These are phyloP conservation scores for Aspergillus fijiensis DNA, from an alignment of 2,329 filamentous ascomycete species.

Conservation along the genomic window DNA sequence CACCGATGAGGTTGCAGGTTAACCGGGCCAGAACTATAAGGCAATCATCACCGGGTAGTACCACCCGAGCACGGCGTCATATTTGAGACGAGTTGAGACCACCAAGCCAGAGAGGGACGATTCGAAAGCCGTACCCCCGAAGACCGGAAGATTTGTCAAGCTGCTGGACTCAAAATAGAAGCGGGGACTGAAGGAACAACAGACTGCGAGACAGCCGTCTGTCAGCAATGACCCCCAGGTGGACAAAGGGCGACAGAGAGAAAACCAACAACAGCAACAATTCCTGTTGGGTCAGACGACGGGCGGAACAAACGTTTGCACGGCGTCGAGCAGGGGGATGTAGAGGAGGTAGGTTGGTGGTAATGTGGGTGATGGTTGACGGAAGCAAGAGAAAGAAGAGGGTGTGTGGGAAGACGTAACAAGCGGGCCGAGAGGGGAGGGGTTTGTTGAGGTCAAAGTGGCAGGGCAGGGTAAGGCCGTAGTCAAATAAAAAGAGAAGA, in stretches of 20 bases:
- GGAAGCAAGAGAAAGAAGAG: conserved; percentile 6
- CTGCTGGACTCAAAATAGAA: conserved; percentile 1
- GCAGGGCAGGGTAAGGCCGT: conserved; percentile 14
- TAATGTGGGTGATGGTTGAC: not conserved
- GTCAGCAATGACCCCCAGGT: not conserved
- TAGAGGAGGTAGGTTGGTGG: no score
- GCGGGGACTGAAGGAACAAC: not conserved
- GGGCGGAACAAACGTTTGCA: conserved; percentile 29
- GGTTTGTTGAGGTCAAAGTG: conserved; percentile 19
- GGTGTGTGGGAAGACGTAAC: conserved; percentile 11
- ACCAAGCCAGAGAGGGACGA: conserved; percentile 18
- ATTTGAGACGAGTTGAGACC: conserved; percentile 27
- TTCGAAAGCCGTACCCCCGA: conserved; percentile 14
- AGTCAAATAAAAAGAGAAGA: conserved; percentile 13
- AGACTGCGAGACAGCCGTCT: not conserved
- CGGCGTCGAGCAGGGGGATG: conserved; percentile 22
- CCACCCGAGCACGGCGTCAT: conserved; percentile 39
- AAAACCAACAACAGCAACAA: not conserved
- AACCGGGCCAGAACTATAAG: conserved; percentile 38
- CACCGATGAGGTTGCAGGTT: conserved; percentile 36
- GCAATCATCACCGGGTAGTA: conserved; percentile 39
- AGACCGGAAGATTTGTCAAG: conserved; percentile 3
- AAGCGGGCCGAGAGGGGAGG: conserved; percentile 22
- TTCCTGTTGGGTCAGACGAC: not conserved
- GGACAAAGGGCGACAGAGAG: conserved; percentile 1